Conservation (phyloP, 2,329 filamentous ascomycete species). For the Microcyclosporella mali region DNA sequence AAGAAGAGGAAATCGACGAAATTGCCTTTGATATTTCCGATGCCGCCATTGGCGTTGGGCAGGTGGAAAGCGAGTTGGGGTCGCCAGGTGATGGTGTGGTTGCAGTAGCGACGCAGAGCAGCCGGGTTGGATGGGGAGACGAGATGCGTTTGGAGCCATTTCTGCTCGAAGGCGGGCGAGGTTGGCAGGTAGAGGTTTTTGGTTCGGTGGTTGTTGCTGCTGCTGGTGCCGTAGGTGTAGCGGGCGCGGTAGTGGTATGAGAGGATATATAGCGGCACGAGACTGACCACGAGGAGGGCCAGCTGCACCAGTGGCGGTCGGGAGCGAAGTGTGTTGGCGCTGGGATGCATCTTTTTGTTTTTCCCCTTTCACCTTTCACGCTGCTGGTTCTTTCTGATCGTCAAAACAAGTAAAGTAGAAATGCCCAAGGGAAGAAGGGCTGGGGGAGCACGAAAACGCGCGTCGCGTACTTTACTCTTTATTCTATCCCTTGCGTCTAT, state of each 20-base stretch:
- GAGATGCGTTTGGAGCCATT: constrained; percentile 23
- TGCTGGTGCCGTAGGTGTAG: constrained; percentile 7
- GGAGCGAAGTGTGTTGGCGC: constrained; percentile 3
- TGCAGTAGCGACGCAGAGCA: constrained; percentile 28
- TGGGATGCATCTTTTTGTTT: constrained; percentile 2
- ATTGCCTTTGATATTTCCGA: constrained; percentile 26
- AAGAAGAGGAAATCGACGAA: constrained; percentile 11
- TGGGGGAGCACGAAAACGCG: background rate
- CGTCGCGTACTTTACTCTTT: background rate
- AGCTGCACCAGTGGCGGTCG: constrained; percentile 9
- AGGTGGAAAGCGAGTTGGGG: constrained; percentile 41
- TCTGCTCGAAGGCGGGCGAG: constrained; percentile 17
- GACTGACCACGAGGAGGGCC: constrained; percentile 5
- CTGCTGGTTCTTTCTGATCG: too few species aligned
- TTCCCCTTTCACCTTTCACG: too few species aligned
- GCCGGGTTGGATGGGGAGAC: constrained; percentile 20
- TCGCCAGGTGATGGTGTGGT: constrained; percentile 34
- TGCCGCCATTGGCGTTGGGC: constrained; percentile 37
- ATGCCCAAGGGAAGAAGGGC: too few species aligned
- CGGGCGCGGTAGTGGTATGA: constrained; percentile 18
- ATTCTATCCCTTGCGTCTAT: too few species aligned
- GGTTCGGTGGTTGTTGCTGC: background rate
- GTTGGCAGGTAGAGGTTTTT: background rate
- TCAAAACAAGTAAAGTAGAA: too few species aligned
- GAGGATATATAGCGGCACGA: constrained; percentile 18